These are phyloP conservation scores for Hygrocybe coccinea DNA, from an alignment of 768 basidiomycete species.

Conservation along the genomic window DNA sequence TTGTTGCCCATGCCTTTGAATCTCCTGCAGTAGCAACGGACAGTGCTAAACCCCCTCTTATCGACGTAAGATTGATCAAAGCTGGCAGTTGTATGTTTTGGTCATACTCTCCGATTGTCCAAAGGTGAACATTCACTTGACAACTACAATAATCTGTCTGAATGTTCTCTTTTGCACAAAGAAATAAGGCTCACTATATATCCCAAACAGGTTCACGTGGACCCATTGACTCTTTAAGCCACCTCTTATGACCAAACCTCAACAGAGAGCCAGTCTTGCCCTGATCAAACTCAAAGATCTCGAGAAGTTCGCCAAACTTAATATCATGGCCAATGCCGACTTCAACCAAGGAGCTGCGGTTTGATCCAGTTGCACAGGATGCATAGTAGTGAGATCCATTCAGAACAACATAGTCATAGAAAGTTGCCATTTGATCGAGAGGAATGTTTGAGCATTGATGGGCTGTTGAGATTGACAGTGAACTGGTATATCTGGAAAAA, in stretches of 20 bases:
- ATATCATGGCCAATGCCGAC: neutral
- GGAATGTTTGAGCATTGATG: neutral
- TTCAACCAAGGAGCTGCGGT: neutral
- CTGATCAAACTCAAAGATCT: neutral
- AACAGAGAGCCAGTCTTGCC: neutral
- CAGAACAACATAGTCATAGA: neutral
- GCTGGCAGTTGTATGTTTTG: too few relatives aligned
- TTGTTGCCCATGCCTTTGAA: too few relatives aligned
- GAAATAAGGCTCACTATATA: neutral
- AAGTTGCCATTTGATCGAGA: neutral
- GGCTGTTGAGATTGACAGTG: neutral
- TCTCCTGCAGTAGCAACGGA: too few relatives aligned
- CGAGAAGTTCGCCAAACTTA: neutral
- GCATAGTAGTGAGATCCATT: neutral
- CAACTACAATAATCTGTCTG: neutral
- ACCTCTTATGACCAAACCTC: neutral
- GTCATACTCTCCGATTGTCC: too few relatives aligned
- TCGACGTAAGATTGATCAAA: too few relatives aligned
- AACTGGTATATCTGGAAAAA: neutral
- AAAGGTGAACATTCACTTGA: neutral
- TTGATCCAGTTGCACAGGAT: neutral
- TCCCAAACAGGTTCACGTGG: neutral
- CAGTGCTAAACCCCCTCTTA: too few relatives aligned
- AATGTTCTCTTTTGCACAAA: too few relatives aligned
- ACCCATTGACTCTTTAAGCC: neutral